These are phyloP conservation scores for Pseudonitzschia pungens DNA, from an alignment of 108 stramenopile species.

Conservation along the genomic window DNA sequence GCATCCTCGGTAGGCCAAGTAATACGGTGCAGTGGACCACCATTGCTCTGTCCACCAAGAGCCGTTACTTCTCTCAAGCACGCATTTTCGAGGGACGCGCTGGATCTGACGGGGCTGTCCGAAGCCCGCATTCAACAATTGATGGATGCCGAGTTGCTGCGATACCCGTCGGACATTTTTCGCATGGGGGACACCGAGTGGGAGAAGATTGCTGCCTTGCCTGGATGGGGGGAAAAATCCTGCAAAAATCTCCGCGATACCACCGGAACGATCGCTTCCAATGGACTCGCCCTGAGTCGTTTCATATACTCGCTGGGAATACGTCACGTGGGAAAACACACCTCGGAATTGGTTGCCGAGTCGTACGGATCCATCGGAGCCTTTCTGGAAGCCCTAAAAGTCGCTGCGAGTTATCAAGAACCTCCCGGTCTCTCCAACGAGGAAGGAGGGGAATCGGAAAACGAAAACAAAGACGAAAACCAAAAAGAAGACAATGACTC, in stretches of 20 bases:
- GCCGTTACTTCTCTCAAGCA: conserved; percentile 67
- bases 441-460: conserved; percentile 8
- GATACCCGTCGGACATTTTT: conserved; percentile 73
- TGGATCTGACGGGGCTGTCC: conserved; percentile 80
- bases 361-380: conserved; percentile 51
- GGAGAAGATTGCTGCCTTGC: conserved; percentile 48
- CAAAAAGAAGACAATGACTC: conserved; percentile 9
- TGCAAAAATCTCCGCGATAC: conserved; percentile 53
- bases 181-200: conserved; percentile 24
- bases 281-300: conserved; percentile 60
- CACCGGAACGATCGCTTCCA: conserved; percentile 37
- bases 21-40: conserved; percentile 73
- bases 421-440: not conserved
- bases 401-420: conserved; percentile 23
- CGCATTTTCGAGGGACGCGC: conserved; percentile 74
- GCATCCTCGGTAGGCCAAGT: conserved; percentile 56
- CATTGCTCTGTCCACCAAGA: conserved; percentile 71
- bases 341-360: conserved; percentile 67
- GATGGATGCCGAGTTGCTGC: conserved; percentile 45
- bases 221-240: conserved; percentile 80
- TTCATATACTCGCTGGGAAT: conserved; percentile 79
- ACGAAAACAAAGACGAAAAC: not conserved
- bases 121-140: conserved; percentile 69
- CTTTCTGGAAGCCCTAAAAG: conserved; percentile 61
- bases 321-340: conserved; percentile 65